These are phyloP conservation scores for Ochromonas danica DNA, from an alignment of 108 stramenopile species.

Conservation along the genomic window DNA sequence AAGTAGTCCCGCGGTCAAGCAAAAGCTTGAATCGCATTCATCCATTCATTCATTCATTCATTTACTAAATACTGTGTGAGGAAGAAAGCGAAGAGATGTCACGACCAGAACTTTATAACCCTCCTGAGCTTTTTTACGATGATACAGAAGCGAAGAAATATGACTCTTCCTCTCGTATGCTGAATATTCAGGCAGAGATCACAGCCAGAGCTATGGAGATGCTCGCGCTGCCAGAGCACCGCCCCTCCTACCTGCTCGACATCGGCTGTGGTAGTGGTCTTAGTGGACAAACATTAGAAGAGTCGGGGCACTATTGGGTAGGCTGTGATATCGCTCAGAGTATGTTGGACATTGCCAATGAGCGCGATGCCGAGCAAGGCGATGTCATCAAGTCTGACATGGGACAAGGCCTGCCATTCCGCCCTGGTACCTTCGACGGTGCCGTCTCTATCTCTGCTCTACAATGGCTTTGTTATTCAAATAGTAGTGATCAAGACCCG, in stretches of 20 bases:
- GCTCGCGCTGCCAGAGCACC: constrained; percentile 62
- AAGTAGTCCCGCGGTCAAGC: too few species aligned
- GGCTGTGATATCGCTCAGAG: constrained; percentile 90
- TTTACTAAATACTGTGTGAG: too few species aligned
- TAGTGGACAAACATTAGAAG: constrained; percentile 82
- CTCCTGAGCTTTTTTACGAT: constrained; percentile 84
- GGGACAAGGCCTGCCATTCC: constrained; percentile 97
- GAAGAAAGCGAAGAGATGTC: too few species aligned
- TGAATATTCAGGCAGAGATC: constrained; percentile 89
- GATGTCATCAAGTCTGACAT: constrained; percentile 70
- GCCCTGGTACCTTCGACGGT: constrained; percentile 97
- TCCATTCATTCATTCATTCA: too few species aligned
- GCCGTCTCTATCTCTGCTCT: constrained; percentile 95
- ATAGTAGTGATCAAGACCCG: constrained; percentile 77
- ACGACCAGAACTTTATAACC: constrained; percentile 81
- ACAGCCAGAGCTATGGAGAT: constrained; percentile 94
- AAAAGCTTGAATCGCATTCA: too few species aligned
- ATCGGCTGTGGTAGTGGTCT: constrained; percentile 95
- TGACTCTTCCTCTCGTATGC: constrained; percentile 87
- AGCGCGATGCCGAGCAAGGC: constrained; percentile 59
- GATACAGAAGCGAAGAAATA: constrained; percentile 92
- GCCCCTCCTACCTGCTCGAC: constrained; percentile 77
- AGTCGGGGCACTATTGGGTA: constrained; percentile 92
- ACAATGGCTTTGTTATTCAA: constrained; percentile 99
- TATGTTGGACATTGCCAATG: constrained; percentile 93